These are phyloP conservation scores for Xylariomycetidae sp. DNA, from an alignment of 2,329 filamentous ascomycete species.

Conservation along the genomic window DNA sequence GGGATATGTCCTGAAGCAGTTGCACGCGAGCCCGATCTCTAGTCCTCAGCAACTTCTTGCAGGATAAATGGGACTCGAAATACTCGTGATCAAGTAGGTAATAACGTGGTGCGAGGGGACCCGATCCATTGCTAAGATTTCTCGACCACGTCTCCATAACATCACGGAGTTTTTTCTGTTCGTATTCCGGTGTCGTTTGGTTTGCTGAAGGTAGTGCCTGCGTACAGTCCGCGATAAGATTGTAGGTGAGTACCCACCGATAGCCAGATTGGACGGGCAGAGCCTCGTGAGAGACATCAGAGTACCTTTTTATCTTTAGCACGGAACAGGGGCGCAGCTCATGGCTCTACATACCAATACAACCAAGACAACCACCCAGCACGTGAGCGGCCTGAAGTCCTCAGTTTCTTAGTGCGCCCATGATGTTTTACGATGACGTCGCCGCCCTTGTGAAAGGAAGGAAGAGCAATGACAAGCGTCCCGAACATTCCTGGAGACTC, in stretches of 20 bases:
- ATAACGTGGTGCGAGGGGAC: constrained; percentile 15
- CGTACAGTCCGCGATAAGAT: constrained; percentile 31
- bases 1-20: constrained; percentile 18
- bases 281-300: constrained; percentile 49
- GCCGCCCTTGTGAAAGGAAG: constrained; percentile 43
- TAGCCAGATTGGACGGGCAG: constrained; percentile 41
- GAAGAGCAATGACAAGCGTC: constrained; percentile 44
- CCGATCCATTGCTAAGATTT: constrained; percentile 8
- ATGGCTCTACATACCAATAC: constrained; percentile 16
- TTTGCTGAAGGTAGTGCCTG: constrained; percentile 15
- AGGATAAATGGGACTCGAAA: constrained; percentile 27
- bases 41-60: constrained; percentile 21
- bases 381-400: constrained; percentile 18
- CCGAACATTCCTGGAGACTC: constrained; percentile 45
- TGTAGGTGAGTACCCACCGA: constrained; percentile 49
- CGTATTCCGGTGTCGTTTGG: not conserved
- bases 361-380: constrained; percentile 18
- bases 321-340: not conserved
- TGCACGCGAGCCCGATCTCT: constrained; percentile 22
- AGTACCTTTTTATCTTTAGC: constrained; percentile 35
- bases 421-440: constrained; percentile 37
- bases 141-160: constrained; percentile 23
- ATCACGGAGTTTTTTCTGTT: constrained; percentile 11
- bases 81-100: constrained; percentile 31
- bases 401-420: constrained; percentile 26